Base-by-base conservation (phyloP, 306 rosid genomes). In the Fragaria iinumae region DNA sequence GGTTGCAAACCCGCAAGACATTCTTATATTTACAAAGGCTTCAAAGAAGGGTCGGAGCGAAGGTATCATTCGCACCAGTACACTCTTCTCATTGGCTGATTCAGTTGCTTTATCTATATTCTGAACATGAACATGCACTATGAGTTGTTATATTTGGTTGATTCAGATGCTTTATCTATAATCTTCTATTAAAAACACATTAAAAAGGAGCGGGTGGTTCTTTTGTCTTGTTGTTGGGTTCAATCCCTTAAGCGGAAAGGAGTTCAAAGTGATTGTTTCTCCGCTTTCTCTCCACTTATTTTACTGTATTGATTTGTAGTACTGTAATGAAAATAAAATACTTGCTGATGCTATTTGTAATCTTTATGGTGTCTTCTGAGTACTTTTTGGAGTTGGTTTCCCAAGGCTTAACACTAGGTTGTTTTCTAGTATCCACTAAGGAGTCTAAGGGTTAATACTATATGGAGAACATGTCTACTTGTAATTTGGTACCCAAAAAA, bases 1-100 rank as follows among this genome's bases (percentile, higher is more conserved):
- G 99, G 99, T 95, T 71, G 99, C 99, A 73, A 95, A 95, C 76
- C 99, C 99, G 49, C 99, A 95, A 85, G 99, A 92, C 86, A 92
- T 95, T 85, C 97, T 95, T 78, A 92, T 95, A 83, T 95, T 92
- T 87, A 90, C 97, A 36, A 95, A 95, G 95, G 95, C 96, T 76
- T 75, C 96, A 72, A 88, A 64, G 86, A 90, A 77, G 86, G 90
- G 84, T 72, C 90, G 83, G 77, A 77, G 71, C 65, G 97, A 73
- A 84, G 96, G 97, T 92, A 86, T 34, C 36, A 10, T 2, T 11
- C 69, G 44, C 77, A 73, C 41, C 56, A 6, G n/a, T 21, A 38
- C 45, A 72, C 7, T 20, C 16, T 36, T 38, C 3, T 64, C 36
- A 25, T 73, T 57, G 27, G 17, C 59, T 73, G 53, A 23, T 57